phyloP scores from a whole-genome alignment of 148 eudicot genomes.

The Chenopodium quinoa region DNA sequence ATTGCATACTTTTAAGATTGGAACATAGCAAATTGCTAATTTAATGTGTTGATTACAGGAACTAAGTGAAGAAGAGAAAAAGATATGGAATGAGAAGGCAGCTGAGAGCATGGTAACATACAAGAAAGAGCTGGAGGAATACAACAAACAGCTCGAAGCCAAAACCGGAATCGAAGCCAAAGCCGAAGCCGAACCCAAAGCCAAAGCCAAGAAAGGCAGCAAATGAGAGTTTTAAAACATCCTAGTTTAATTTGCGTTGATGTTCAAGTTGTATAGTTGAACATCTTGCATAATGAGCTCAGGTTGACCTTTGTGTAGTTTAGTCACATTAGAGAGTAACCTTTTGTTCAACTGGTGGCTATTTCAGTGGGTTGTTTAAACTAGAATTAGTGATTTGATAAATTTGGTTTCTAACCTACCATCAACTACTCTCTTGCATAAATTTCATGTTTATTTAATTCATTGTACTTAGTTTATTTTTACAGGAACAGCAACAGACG shows the following conservation, averaged over 20 bases:
- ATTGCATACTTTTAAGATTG: too few species aligned
- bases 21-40: too few species aligned
- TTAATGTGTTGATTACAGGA: constrained; percentile 37
- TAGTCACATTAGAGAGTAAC: background rate
- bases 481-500: background rate
- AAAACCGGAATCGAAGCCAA: constrained; percentile 6
- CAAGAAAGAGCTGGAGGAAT: constrained; percentile 80
- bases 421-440: background rate
- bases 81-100: constrained; percentile 69
- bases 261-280: constrained; percentile 56
- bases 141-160: constrained; percentile 47
- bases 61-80: constrained; percentile 63
- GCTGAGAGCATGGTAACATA: constrained; percentile 75
- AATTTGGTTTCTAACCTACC: constrained; percentile 4
- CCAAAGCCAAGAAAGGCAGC: background rate
- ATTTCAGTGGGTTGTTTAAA: background rate
- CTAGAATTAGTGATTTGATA: background rate
- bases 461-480: background rate
- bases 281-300: constrained; percentile 23
- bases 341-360: background rate
- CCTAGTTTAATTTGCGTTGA: background rate
- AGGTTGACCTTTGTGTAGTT: background rate
- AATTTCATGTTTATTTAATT: background rate
- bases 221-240: background rate
- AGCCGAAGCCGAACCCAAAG: too few species aligned